Evolutionary conservation across 148 eudicot genomes (phyloP), one percentile per base, ranked within the genome.

Genomic region (Limonium bicolor): DNA sequence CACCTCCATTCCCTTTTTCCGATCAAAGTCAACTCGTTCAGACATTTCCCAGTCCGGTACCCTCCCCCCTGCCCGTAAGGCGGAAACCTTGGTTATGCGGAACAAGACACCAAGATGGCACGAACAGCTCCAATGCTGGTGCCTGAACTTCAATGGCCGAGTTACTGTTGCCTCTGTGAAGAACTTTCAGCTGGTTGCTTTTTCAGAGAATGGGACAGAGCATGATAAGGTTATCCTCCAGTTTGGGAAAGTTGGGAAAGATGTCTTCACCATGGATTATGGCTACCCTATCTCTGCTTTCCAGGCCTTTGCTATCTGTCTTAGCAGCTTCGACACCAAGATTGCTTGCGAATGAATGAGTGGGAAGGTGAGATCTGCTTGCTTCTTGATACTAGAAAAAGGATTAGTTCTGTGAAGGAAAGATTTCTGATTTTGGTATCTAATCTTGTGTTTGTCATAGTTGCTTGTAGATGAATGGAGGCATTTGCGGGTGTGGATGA

Each of bases 251-350:
- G 52, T 48, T 31, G 52, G 36, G 31, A 48, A 48, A 38, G 52
- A 48, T 32, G 38, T 48, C 20, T 48, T 48, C 52, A 48, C 52
- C 16, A 48, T 48, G 52, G 52, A 48, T 21, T 48, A 48, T 20
- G 35, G 36, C 13, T 48, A 48, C 36, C 52, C 52, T 17, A 29
- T 48, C 17, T 48, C 52, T 3, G 52, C 52, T 7, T 30, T 48
- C 21, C 52, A 48, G 38, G 52, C 52, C 52, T 48, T 48, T 20
- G 52, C 52, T 32, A 48, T 48, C 39, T 48, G 36, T 20, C 52
- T 48, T n/a, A 48, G 52, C 52, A 48, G 52, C 52, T 48, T 48
- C 7, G 52, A 48, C 36, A 48, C 52, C 36, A 48, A 48, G 22
- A 29, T 48, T 48, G 52, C 52, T 2, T 48, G 52, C 20, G 52